A percentile compares a stretch with the other conserved stretches of the same genome.
Evolutionary conservation across 352 stramenopile species (phyloP).

Genomic region (Pythium aquatile): DNA sequence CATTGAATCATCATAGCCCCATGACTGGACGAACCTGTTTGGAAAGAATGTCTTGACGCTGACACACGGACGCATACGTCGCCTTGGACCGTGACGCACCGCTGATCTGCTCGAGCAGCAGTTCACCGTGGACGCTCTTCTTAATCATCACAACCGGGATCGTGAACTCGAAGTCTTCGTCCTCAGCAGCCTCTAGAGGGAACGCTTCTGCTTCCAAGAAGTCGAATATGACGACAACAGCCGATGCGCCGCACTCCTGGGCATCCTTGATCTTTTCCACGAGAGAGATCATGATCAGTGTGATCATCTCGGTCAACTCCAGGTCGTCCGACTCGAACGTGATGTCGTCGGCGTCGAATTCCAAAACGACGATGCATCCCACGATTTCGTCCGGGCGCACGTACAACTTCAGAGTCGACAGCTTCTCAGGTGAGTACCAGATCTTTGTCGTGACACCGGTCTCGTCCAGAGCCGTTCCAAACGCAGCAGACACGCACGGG

Average conservation of each 20-base stretch:
- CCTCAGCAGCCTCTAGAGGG: conserved; percentile 45
- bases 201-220: conserved; percentile 73
- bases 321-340: conserved; percentile 48
- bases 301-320: conserved; percentile 58
- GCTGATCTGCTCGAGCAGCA: conserved; percentile 53
- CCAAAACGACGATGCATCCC: conserved; percentile 62
- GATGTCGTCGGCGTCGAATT: conserved; percentile 65
- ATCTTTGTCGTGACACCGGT: conserved; percentile 39
- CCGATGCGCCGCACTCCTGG: conserved; percentile 51
- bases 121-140: conserved; percentile 47
- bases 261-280: conserved; percentile 77
- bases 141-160: conserved; percentile 74
- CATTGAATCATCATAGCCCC: not conserved
- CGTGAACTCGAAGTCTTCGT: conserved; percentile 52
- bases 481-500: conserved; percentile 52
- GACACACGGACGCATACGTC: conserved; percentile 47
- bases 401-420: conserved; percentile 55
- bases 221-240: conserved; percentile 62
- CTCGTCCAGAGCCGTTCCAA: conserved; percentile 42
- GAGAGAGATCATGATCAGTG: conserved; percentile 59
- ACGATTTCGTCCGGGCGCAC: conserved; percentile 68
- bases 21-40: conserved; percentile 44
- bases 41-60: conserved; percentile 64
- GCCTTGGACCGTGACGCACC: conserved; percentile 19
- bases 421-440: conserved; percentile 69